Conservation (phyloP, 2,329 filamentous ascomycete species). For the Talaromyces sp. region DNA sequence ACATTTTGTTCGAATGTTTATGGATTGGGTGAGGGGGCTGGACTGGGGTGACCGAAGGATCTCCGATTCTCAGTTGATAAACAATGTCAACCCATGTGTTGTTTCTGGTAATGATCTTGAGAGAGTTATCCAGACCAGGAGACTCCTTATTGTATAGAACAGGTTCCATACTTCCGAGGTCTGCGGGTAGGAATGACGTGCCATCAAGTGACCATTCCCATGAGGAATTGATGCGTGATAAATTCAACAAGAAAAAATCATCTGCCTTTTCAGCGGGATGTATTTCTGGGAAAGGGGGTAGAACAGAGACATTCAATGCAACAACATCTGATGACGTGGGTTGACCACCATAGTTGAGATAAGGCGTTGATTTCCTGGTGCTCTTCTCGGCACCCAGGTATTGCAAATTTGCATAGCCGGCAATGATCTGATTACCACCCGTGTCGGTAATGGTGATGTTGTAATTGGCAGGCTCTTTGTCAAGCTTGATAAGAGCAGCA, state of each 20-base stretch:
- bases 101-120: slow-evolving; percentile 49
- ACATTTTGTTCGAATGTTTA: slow-evolving; percentile 63
- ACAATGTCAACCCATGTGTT: slow-evolving; percentile 57
- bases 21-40: slow-evolving; percentile 61
- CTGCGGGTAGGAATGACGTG: slow-evolving; percentile 42
- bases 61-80: slow-evolving; percentile 31
- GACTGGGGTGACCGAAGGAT: slow-evolving; percentile 32
- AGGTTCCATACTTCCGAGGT: slow-evolving; percentile 41
- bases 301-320: slow-evolving; percentile 44
- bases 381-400: slow-evolving; percentile 30
- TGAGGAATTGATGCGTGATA: slow-evolving; percentile 26
- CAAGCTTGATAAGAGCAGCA: slow-evolving; percentile 43
- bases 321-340: slow-evolving; percentile 41
- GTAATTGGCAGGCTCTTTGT: slow-evolving; percentile 48
- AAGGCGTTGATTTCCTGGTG: slow-evolving; percentile 35
- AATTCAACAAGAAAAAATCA: slow-evolving; percentile 42
- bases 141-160: slow-evolving; percentile 47
- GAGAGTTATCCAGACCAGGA: slow-evolving; percentile 38
- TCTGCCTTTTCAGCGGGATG: slow-evolving; percentile 44
- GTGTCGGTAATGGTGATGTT: slow-evolving; percentile 53
- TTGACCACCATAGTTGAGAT: slow-evolving; percentile 50
- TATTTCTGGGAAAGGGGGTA: slow-evolving; percentile 49
- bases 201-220: slow-evolving; percentile 52
- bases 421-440: slow-evolving; percentile 53
- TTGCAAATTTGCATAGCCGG: slow-evolving; percentile 50